These are phyloP conservation scores for Abortiporus biennis DNA, from an alignment of 1,284 basidiomycete species.

Conservation along the genomic window DNA sequence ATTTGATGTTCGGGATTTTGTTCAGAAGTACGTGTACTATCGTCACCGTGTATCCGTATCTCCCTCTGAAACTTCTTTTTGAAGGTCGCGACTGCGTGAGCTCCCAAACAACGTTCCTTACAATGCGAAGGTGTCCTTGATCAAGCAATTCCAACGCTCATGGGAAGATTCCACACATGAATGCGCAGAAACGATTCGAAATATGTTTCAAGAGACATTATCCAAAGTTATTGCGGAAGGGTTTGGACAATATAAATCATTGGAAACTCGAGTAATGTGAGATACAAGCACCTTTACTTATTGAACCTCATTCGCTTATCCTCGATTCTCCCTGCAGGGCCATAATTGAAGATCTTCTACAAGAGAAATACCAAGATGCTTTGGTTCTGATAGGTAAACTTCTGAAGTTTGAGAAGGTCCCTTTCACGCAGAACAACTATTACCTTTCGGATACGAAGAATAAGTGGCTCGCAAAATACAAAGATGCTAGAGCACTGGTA, in stretches of 20 bases:
- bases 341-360: conserved; percentile 11
- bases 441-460: conserved; percentile 19
- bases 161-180: conserved; percentile 33
- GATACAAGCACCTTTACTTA: not conserved
- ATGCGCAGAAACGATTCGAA: conserved; percentile 33
- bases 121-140: conserved; percentile 39
- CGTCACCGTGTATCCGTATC: too few relatives aligned
- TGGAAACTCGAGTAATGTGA: conserved; percentile 24
- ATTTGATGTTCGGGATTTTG: too few relatives aligned
- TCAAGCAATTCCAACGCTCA: conserved; percentile 30
- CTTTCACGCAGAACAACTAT: conserved; percentile 29
- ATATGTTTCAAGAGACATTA: conserved; percentile 25
- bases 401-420: conserved; percentile 22
- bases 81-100: conserved; percentile 44
- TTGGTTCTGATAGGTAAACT: conserved; percentile 14
- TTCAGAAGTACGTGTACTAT: too few relatives aligned
- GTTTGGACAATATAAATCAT: conserved; percentile 22
- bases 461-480: conserved; percentile 17
- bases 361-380: conserved; percentile 5
- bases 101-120: conserved; percentile 47
- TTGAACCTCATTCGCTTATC: too few relatives aligned
- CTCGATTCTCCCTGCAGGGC: not conserved
- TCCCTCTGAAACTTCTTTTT: not conserved
- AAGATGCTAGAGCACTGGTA: conserved; percentile 15
- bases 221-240: too few relatives aligned